Base-by-base conservation (phyloP, 257 asterid species). In the Voacanga thouarsii region DNA sequence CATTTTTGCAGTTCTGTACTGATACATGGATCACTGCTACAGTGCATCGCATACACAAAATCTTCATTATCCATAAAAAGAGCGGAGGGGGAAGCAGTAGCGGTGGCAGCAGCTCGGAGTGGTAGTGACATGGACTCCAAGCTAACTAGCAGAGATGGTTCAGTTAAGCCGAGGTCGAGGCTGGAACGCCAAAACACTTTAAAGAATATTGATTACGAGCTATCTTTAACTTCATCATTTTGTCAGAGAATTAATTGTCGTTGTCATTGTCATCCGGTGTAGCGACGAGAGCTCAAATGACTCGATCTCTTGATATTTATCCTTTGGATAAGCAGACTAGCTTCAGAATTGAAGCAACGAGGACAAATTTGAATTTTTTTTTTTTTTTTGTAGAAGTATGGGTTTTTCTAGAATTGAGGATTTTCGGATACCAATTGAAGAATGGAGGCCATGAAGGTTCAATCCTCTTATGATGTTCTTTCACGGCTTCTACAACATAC, bases 331-430 rank as follows among this genome's bases (percentile, higher is more conserved):
- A 88, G 78, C 74, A 81, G 81, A 88, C 87, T 72, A 92, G 97
- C 86, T 89, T 91, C 37, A 87, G 99, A 39, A 71, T 95, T 47
- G 89, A 85, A 26, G 99, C 97, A 26, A 74, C 47, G 88, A 86
- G 45, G 97, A 89, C 33, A 96, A 91, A 74, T 79, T 92, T 45
- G 92, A 91, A 2, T 69, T 79, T 21, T 49, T 89, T 43, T 88
- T n/a, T n/a, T n/a, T n/a, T n/a, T n/a, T n/a, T n/a, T n/a, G 92
- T 79, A 80, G 76, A 51, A 79, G 78, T 59, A 83, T 93, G 55
- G 97, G 99, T 21, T 83, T 94, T 79, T 83, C 94, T 45, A 94
- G 96, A n/a, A 88, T 91, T 57, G 98, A 88, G 7, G 98, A 93
- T 80, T 91, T 95, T 12, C 85, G 82, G 37, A 95, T 95, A 24